Base-by-base conservation (phyloP, 495 filamentous ascomycete species). In the Penicillium salamii region DNA sequence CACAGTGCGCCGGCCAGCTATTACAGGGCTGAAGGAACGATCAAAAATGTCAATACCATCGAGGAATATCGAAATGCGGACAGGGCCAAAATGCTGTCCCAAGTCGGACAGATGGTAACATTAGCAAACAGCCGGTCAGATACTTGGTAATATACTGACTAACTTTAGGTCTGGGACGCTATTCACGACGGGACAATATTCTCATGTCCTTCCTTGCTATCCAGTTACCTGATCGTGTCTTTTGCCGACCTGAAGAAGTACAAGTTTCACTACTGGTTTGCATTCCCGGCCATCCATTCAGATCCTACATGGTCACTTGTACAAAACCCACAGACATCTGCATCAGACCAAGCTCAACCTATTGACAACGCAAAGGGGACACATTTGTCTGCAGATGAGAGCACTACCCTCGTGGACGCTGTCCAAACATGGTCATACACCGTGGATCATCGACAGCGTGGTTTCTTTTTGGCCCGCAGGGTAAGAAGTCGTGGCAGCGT, bases 191-290 rank as follows among this genome's bases (percentile, higher is more conserved):
- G 91, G 15, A 95, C 89, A 6, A 96, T 98, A 54, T 96, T 91
- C 66, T 91, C 89, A 9, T 88, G 89, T 24, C 93, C 95, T 11
- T 96, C 92, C 23, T 76, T 97, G 8, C 82, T 98, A 14, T 80
- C 90, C 1, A 91, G 87, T 7, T 97, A 97, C 68, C 71, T 85
- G 7, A 81, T 93, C 34, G 82, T 97, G 37, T 95, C 89, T n/a
- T 98, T 89, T 66, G 92, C 93, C 37, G 90, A 97, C 65, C 76
- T 98, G 18, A 98, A 98, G 71, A 95, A 91, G 62, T 97, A 96
- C 70, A 86, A 80, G 45, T 97, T 97, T 57, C 87, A 84, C 20
- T 96, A 96, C 67, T 91, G 91, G 82, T 96, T 97, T 66, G 93
- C 83, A 1, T 98, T 93, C 61, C 93, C 93, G 13, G 89, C 93